Evolutionary conservation across 192 early-diverging fungal species (phyloP).

Genomic region (Powellomyces hirtus): DNA sequence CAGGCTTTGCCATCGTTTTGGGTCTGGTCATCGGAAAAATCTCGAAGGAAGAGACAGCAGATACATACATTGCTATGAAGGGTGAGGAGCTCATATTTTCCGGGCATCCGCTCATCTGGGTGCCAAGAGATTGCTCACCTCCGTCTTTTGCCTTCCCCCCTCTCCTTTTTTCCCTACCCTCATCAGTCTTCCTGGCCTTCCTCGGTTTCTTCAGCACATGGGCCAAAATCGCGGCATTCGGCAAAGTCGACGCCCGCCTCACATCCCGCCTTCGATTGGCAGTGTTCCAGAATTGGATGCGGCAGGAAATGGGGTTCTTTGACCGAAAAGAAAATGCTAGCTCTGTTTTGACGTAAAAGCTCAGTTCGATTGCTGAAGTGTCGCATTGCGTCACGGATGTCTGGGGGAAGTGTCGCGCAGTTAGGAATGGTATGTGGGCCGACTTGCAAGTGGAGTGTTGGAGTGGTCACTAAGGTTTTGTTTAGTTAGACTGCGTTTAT

Average conservation of each 20-base stretch:
- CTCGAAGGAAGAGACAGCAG: too few species aligned
- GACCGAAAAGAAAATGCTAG: constrained; percentile 5
- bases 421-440: too few species aligned
- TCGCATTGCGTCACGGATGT: not conserved
- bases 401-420: not conserved
- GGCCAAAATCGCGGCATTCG: constrained; percentile 1
- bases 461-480: too few species aligned
- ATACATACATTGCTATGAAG: too few species aligned
- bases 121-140: too few species aligned
- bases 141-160: too few species aligned
- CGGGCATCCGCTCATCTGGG: too few species aligned
- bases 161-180: too few species aligned
- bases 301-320: constrained; percentile 28
- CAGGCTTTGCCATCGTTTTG: constrained; percentile 16
- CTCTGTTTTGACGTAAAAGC: not conserved
- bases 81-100: too few species aligned
- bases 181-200: not conserved
- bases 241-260: not conserved
- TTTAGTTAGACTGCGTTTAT: too few species aligned
- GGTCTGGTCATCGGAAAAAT: not conserved
- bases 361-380: not conserved
- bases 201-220: not conserved
- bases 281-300: constrained; percentile 6
- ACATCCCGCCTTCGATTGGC: not conserved
- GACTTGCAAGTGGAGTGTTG: too few species aligned